phyloP scores from a whole-genome alignment of 2,329 filamentous ascomycete genomes.

The Arthroderma uncinatum region DNA sequence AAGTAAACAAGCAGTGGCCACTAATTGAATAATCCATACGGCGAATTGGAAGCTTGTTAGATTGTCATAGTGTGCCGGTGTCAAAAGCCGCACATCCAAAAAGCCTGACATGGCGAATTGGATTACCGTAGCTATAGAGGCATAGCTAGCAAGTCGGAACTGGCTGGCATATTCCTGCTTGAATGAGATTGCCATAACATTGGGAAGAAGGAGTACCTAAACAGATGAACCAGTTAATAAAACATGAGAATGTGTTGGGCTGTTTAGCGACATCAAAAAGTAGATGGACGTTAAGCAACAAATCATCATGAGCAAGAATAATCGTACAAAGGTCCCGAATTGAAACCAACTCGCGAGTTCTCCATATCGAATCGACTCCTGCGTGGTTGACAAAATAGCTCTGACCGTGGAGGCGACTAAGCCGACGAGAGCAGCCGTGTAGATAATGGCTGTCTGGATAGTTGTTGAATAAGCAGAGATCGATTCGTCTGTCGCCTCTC shows the following conservation, averaged over 20 bases:
- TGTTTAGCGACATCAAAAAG: background rate
- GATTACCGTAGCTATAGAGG: background rate
- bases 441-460: background rate
- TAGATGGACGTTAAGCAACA: background rate
- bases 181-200: background rate
- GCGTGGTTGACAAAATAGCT: conserved; percentile 2
- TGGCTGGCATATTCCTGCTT: background rate
- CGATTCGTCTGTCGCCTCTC: conserved; percentile 1
- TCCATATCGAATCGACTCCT: background rate
- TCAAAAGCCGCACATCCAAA: background rate
- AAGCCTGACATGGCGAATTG: background rate
- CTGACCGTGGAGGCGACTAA: background rate
- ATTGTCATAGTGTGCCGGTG: background rate
- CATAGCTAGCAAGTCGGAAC: background rate
- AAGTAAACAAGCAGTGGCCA: background rate
- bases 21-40: background rate
- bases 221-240: too few species aligned
- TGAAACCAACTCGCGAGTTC: background rate
- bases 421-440: background rate
- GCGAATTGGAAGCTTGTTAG: background rate
- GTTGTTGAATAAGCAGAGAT: background rate
- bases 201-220: background rate
- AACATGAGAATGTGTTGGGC: background rate
- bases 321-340: background rate
- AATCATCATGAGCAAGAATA: background rate